Evolutionary conservation across 2,329 filamentous ascomycete genomes (phyloP).

Genomic region (Macrophomina phaseolina): DNA sequence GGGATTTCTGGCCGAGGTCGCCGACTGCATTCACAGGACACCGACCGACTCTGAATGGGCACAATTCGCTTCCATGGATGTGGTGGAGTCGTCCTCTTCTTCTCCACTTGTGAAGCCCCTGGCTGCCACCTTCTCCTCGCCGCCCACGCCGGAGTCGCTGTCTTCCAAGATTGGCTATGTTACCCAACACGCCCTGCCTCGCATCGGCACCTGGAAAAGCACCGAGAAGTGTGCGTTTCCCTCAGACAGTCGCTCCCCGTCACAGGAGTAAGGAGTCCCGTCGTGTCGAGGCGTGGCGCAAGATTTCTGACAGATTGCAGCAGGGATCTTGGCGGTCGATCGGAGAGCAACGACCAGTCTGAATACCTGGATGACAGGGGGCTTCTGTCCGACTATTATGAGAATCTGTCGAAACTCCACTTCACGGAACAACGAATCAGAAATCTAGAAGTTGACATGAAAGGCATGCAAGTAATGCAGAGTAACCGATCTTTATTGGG

Average conservation of each 20-base stretch:
- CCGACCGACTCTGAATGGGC: neutral
- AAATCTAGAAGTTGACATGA: constrained; percentile 3
- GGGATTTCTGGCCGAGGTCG: constrained; percentile 10
- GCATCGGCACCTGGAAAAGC: constrained; percentile 5
- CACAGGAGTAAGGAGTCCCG: constrained; percentile 7
- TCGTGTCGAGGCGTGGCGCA: neutral
- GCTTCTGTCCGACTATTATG: constrained; percentile 16
- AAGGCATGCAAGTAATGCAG: constrained; percentile 19
- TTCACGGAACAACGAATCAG: neutral
- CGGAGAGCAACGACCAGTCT: constrained; percentile 4
- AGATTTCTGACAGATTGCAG: constrained; percentile 8
- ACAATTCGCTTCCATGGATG: neutral
- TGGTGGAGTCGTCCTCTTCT: constrained; percentile 11
- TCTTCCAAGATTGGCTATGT: constrained; percentile 1
- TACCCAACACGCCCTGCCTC: constrained; percentile 10
- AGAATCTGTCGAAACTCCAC: neutral
- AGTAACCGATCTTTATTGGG: constrained; percentile 1
- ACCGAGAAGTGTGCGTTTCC: neutral
- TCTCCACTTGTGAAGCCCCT: constrained; percentile 22
- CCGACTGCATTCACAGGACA: constrained; percentile 1
- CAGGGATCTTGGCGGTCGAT: constrained; percentile 10
- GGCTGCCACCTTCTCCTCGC: neutral
- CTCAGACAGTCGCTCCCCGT: neutral
- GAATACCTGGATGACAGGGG: constrained; percentile 3
- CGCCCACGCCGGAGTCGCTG: constrained; percentile 11